These are phyloP conservation scores for Grosmannia penicillata DNA, from an alignment of 2,329 filamentous ascomycete species.

Conservation along the genomic window DNA sequence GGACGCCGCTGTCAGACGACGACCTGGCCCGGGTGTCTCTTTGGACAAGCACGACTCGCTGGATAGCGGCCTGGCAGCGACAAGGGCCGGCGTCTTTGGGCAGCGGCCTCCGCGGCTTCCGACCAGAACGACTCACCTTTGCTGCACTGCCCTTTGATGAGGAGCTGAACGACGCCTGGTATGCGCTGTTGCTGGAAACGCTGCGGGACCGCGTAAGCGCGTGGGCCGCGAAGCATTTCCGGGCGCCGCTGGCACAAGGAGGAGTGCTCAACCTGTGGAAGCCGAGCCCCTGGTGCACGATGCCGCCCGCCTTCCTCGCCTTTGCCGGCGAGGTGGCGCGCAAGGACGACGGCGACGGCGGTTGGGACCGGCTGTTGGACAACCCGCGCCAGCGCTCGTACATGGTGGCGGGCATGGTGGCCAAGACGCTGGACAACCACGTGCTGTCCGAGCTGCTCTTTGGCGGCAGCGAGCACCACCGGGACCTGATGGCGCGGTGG, in stretches of 20 bases:
- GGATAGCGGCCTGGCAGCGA: not conserved
- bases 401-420: slow-evolving; percentile 21
- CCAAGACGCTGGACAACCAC: slow-evolving; percentile 21
- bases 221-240: slow-evolving; percentile 17
- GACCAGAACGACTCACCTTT: slow-evolving; percentile 13
- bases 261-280: not conserved
- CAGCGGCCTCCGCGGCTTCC: slow-evolving; percentile 6
- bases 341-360: slow-evolving; percentile 18
- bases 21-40: not conserved
- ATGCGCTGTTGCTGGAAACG: slow-evolving; percentile 13
- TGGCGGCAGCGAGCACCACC: slow-evolving; percentile 17
- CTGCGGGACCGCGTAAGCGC: slow-evolving; percentile 14
- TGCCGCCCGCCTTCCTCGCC: slow-evolving; percentile 18
- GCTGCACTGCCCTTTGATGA: slow-evolving; percentile 4
- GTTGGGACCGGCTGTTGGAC: slow-evolving; percentile 21
- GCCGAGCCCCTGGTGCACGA: slow-evolving; percentile 1
- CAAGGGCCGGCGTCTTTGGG: not conserved
- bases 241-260: too few relatives aligned
- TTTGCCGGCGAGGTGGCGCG: slow-evolving; percentile 19
- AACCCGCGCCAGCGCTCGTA: slow-evolving; percentile 16
- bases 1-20: slow-evolving; percentile 5
- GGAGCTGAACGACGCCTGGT: slow-evolving; percentile 14
- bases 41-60: too few relatives aligned
- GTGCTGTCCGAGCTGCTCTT: slow-evolving; percentile 25
- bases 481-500: slow-evolving; percentile 15